phyloP scores from a whole-genome alignment of 108 stramenopile genomes.

The Nannochloropsis gaditana region DNA sequence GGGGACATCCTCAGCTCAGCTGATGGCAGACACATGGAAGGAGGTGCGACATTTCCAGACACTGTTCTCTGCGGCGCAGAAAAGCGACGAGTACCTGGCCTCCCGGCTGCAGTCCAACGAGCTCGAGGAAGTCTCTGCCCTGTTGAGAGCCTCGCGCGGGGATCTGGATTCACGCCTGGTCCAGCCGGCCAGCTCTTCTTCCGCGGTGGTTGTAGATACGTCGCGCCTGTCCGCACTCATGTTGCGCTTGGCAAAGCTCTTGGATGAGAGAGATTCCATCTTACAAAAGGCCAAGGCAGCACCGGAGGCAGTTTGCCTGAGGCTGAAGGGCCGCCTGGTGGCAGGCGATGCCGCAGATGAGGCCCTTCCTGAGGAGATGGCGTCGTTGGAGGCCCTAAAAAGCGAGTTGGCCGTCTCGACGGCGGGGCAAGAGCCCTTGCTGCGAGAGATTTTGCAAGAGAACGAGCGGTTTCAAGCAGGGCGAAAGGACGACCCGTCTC shows the following conservation, averaged over 20 bases:
- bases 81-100: background rate
- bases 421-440: conserved; percentile 24
- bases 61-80: background rate
- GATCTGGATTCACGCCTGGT: background rate
- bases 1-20: background rate
- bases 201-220: background rate
- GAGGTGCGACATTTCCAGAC: conserved; percentile 13
- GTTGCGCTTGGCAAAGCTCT: background rate
- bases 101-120: background rate
- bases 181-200: background rate
- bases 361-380: conserved; percentile 22
- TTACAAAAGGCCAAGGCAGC: background rate
- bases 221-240: background rate
- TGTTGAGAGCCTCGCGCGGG: background rate
- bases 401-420: conserved; percentile 20
- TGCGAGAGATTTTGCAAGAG: conserved; percentile 26
- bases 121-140: background rate
- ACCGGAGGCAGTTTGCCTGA: background rate
- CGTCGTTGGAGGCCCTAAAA: conserved; percentile 10
- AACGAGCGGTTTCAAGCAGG: conserved; percentile 34
- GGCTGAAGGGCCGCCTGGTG: background rate
- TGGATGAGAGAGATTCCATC: background rate
- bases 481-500: conserved; percentile 25
- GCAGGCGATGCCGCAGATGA: background rate
- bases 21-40: background rate